Conservation (phyloP, 495 filamentous ascomycete genomes). For the Acidomyces sp. region DNA sequence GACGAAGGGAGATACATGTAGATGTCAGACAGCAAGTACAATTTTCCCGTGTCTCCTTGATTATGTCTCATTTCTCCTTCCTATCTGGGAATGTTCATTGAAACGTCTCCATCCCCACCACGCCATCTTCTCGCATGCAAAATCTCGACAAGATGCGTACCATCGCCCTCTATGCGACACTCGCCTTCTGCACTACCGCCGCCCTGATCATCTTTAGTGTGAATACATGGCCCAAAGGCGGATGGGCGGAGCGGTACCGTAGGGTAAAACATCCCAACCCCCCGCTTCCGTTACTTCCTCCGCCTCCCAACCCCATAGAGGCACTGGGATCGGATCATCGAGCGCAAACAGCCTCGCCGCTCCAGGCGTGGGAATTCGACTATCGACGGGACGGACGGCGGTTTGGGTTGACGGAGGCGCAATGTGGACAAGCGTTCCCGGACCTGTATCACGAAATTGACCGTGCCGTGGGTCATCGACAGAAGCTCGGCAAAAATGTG, state of each 20-base stretch:
- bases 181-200: slow-evolving; percentile 1
- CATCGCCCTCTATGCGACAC: slow-evolving; percentile 7
- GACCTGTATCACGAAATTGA: slow-evolving; percentile 19
- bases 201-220: slow-evolving; percentile 6
- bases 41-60: too few relatives aligned
- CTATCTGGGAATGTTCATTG: too few relatives aligned
- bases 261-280: too few relatives aligned
- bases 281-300: neutral
- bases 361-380: slow-evolving; percentile 14
- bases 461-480: slow-evolving; percentile 15
- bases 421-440: slow-evolving; percentile 22
- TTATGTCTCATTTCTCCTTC: too few relatives aligned
- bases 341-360: neutral
- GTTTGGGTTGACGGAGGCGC: slow-evolving; percentile 15
- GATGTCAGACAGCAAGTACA: too few relatives aligned
- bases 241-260: too few relatives aligned
- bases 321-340: neutral
- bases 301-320: neutral
- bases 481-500: slow-evolving; percentile 11
- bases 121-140: too few relatives aligned
- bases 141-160: slow-evolving; percentile 5
- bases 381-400: slow-evolving; percentile 10
- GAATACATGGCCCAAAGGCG: slow-evolving; percentile 2
- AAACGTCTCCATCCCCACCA: too few relatives aligned
- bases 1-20: too few relatives aligned